These are phyloP conservation scores for Cenchrus purpureus DNA, from an alignment of 176 grass and related monocot species.

Conservation along the genomic window DNA sequence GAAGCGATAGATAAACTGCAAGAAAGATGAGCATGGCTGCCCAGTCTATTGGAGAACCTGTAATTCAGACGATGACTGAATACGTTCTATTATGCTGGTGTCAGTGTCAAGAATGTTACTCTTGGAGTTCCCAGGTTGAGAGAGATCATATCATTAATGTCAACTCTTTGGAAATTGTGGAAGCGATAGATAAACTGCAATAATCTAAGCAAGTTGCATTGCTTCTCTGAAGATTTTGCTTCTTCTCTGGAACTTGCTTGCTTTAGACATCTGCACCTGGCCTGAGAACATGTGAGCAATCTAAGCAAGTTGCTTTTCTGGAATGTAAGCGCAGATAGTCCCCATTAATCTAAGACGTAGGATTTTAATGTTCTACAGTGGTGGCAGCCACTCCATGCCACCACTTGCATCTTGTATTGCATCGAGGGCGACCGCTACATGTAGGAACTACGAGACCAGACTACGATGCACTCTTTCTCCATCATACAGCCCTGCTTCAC, in stretches of 20 bases:
- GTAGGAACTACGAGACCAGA: too few species aligned
- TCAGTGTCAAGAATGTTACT: slow-evolving; percentile 98
- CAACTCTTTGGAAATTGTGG: too few species aligned
- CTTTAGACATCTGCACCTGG: slow-evolving; percentile 62
- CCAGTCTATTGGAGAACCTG: slow-evolving; percentile 96
- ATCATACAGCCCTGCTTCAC: slow-evolving; percentile 59
- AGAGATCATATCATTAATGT: slow-evolving; percentile 79
- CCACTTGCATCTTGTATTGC: too few species aligned
- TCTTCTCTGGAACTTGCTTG: slow-evolving; percentile 42
- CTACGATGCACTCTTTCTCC: slow-evolving; percentile 51
- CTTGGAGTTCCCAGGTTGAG: slow-evolving; percentile 97
- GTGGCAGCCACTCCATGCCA: too few species aligned
- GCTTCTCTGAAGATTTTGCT: slow-evolving; percentile 57
- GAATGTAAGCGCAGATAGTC: slow-evolving; percentile 68
- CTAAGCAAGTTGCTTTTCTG: slow-evolving; percentile 59
- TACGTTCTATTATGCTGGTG: slow-evolving; percentile 99
- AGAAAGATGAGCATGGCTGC: slow-evolving; percentile 98
- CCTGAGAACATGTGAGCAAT: slow-evolving; percentile 73
- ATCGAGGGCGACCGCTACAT: too few species aligned
- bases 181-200: too few species aligned
- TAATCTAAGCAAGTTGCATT: slow-evolving; percentile 49
- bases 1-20: slow-evolving; percentile 95
- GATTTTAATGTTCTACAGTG: too few species aligned
- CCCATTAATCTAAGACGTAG: slow-evolving; percentile 30
- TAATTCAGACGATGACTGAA: slow-evolving; percentile 94